Conservation (phyloP, 2,329 filamentous ascomycete genomes). For the Ceratocystiopsis sp. region DNA sequence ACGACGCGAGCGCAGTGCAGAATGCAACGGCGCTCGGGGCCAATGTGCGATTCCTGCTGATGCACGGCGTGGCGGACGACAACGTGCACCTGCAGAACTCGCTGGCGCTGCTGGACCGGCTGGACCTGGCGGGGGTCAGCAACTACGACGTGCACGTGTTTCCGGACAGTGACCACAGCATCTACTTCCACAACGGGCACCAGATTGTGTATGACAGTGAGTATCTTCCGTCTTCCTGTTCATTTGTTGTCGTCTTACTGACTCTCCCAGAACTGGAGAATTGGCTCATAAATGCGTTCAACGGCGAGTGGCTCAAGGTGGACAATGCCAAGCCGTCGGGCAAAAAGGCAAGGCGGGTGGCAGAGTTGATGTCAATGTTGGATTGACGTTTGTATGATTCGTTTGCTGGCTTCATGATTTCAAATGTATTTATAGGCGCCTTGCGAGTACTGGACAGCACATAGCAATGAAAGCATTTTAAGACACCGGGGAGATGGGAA, state of each 20-base stretch:
- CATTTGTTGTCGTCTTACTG: conserved; percentile 18
- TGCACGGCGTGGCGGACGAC: conserved; percentile 94
- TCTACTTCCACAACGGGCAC: conserved; percentile 88
- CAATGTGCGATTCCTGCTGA: conserved; percentile 78
- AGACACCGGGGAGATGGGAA: no score
- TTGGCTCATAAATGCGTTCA: conserved; percentile 96
- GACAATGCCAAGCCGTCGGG: conserved; percentile 29
- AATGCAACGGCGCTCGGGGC: conserved; percentile 56
- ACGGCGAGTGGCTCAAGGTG: conserved; percentile 73
- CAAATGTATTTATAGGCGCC: no score
- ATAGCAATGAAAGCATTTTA: no score
- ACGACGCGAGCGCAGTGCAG: conserved; percentile 54
- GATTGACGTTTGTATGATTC: no score
- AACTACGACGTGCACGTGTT: conserved; percentile 97
- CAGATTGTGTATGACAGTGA: conserved; percentile 82
- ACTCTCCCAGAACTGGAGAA: conserved; percentile 48
- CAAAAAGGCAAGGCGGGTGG: conserved; percentile 1
- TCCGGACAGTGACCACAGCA: conserved; percentile 88
- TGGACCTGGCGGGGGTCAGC: conserved; percentile 65
- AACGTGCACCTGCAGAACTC: conserved; percentile 97
- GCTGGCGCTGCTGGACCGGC: conserved; percentile 66
- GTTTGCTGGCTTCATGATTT: no score
- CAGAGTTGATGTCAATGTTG: no score
- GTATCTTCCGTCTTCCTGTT: conserved; percentile 19
- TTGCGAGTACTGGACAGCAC: no score